phyloP scores from a whole-genome alignment of 176 grass and related monocot genomes.

The Juncus inflexus region DNA sequence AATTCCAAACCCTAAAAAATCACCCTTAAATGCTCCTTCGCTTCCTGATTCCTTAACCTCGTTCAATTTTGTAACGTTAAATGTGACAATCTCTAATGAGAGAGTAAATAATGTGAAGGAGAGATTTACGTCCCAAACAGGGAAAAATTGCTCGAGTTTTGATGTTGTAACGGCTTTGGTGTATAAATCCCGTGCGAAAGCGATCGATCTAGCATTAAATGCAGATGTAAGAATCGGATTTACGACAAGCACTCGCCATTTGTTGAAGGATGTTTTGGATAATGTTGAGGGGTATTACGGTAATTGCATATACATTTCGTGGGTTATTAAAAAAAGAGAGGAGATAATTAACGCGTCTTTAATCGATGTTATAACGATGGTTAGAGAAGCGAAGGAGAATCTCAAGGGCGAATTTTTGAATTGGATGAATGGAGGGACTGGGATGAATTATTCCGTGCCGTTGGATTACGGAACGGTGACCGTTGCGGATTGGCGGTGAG shows the following conservation, averaged over 20 bases:
- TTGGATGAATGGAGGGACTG: constrained; percentile 57
- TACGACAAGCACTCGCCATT: constrained; percentile 69
- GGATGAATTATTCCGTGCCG: constrained; percentile 63
- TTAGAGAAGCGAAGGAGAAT: constrained; percentile 67
- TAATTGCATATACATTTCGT: constrained; percentile 70
- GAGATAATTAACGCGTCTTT: constrained; percentile 36
- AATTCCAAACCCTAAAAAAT: constrained; percentile 54
- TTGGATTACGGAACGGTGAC: constrained; percentile 67
- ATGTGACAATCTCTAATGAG: constrained; percentile 50
- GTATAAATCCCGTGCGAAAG: constrained; percentile 58
- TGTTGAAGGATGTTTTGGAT: constrained; percentile 50
- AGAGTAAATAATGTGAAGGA: constrained; percentile 53
- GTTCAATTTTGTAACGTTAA: constrained; percentile 63
- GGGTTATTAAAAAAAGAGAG: constrained; percentile 34
- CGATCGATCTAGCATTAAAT: constrained; percentile 29
- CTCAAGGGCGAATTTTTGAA: constrained; percentile 43
- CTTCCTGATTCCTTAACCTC: constrained; percentile 36
- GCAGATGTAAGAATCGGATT: constrained; percentile 66
- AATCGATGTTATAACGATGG: constrained; percentile 47
- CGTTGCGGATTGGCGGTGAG: constrained; percentile 70
- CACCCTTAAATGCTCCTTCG: constrained; percentile 34
- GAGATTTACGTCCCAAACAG: constrained; percentile 33
- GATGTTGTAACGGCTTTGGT: constrained; percentile 63
- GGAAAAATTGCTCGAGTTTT: constrained; percentile 67
- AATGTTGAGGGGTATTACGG: constrained; percentile 63